Percentiles rank a stretch among this genome's conserved stretches.
phyloP scores from a whole-genome alignment of 768 basidiomycete genomes.

The Lentinula sp. region DNA sequence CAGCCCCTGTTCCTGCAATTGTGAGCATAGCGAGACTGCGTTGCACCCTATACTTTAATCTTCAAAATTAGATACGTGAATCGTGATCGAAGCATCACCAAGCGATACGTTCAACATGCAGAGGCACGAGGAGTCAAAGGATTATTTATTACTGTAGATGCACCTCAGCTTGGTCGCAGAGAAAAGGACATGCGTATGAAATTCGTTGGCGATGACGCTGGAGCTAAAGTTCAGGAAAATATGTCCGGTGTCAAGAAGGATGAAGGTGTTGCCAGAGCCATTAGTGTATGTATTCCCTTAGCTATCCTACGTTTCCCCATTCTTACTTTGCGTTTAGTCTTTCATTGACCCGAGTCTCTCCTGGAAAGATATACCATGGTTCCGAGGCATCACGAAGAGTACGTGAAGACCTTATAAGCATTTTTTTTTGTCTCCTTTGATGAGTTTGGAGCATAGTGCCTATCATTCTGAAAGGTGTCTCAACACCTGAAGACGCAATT shows the following conservation, averaged over 20 bases:
- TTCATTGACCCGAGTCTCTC: constrained; percentile 91
- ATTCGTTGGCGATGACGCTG: constrained; percentile 77
- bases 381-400: constrained; percentile 52
- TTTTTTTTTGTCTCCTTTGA: not conserved
- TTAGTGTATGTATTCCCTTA: constrained; percentile 43
- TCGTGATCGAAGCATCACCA: constrained; percentile 79
- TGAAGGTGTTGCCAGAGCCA: constrained; percentile 92
- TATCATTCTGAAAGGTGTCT: constrained; percentile 87
- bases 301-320: not conserved
- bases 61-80: constrained; percentile 69
- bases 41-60: not conserved
- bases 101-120: constrained; percentile 84
- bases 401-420: not conserved
- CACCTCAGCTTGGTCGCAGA: constrained; percentile 89
- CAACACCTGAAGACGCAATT: constrained; percentile 57
- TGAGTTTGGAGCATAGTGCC: constrained; percentile 52
- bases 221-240: constrained; percentile 42
- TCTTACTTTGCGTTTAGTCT: constrained; percentile 38
- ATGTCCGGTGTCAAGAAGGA: constrained; percentile 56
- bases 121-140: constrained; percentile 88
- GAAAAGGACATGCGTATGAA: constrained; percentile 99
- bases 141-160: constrained; percentile 96
- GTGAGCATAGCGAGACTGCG: constrained; percentile 25
- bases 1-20: constrained; percentile 88
- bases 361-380: constrained; percentile 84